Evolutionary conservation across 345 rosid species (phyloP).

Genomic region (Populus alba): DNA sequence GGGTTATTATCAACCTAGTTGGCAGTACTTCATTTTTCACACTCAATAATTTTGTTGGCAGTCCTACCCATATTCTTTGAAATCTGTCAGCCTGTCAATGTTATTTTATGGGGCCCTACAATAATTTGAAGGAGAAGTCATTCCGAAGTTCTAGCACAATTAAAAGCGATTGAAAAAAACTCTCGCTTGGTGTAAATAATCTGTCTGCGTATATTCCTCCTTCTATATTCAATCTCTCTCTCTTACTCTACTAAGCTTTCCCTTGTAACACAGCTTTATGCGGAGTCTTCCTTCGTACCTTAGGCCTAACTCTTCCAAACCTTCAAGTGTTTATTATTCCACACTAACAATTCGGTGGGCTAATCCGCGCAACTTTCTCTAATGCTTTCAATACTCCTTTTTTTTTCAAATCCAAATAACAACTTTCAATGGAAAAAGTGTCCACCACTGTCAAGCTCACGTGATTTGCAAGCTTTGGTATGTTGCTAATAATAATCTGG

Average conservation of each 20-base stretch:
- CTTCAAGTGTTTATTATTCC: background rate
- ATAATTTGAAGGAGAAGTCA: slow-evolving; percentile 13
- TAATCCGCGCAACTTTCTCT: slow-evolving; percentile 19
- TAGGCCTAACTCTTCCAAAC: slow-evolving; percentile 20
- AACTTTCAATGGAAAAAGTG: slow-evolving; percentile 11
- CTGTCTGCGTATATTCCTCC: slow-evolving; percentile 21
- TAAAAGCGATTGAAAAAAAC: background rate
- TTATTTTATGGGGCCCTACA: background rate
- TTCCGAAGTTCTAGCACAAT: background rate
- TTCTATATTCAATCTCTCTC: slow-evolving; percentile 20
- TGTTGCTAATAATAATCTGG: background rate
- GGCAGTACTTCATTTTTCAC: background rate
- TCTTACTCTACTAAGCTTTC: background rate
- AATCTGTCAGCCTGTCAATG: background rate
- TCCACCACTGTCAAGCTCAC: background rate
- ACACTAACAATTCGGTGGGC: background rate
- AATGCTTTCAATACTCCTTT: slow-evolving; percentile 16
- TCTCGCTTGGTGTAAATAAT: background rate
- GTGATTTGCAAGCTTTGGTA: background rate
- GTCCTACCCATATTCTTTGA: background rate
- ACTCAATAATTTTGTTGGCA: background rate
- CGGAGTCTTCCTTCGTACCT: slow-evolving; percentile 13
- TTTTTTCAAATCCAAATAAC: background rate
- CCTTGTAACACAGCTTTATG: slow-evolving; percentile 12
- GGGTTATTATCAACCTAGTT: background rate